Evolutionary conservation across 768 basidiomycete genomes (phyloP).

Genomic region (Mycena capillaripes): DNA sequence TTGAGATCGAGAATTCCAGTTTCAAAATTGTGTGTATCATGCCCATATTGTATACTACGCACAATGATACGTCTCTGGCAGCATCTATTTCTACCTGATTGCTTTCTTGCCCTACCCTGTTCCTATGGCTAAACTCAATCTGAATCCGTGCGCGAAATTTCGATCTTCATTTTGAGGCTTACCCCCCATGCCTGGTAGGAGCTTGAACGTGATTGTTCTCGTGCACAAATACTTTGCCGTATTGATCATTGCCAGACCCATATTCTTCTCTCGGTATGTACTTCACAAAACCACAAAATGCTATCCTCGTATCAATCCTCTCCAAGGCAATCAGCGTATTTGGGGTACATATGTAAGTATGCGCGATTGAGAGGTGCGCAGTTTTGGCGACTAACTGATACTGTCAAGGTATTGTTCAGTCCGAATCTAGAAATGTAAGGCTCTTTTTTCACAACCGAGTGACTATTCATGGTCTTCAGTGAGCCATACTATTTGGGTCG

Average conservation of each 20-base stretch:
- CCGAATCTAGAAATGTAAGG: conserved; percentile 1
- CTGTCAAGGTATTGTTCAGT: neutral
- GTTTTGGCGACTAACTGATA: neutral
- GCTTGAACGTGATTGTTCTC: neutral
- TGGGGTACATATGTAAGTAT: neutral
- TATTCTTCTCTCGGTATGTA: conserved; percentile 1
- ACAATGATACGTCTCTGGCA: neutral
- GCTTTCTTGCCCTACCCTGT: neutral
- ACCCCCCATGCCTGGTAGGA: neutral
- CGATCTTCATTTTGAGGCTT: neutral
- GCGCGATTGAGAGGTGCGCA: neutral
- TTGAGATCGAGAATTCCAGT: neutral
- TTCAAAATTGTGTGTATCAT: neutral
- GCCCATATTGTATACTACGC: too few species aligned
- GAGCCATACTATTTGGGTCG: neutral
- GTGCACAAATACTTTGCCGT: neutral
- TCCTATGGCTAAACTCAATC: neutral
- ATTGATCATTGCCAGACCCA: neutral
- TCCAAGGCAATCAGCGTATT: neutral
- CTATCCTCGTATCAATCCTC: neutral
- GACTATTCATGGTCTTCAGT: neutral
- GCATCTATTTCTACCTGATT: neutral
- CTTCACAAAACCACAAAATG: neutral
- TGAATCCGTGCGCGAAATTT: neutral
- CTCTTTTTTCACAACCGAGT: neutral